These are phyloP conservation scores for Nakazawaea siamensis DNA, from an alignment of 805 yeast genomes.

Conservation along the genomic window DNA sequence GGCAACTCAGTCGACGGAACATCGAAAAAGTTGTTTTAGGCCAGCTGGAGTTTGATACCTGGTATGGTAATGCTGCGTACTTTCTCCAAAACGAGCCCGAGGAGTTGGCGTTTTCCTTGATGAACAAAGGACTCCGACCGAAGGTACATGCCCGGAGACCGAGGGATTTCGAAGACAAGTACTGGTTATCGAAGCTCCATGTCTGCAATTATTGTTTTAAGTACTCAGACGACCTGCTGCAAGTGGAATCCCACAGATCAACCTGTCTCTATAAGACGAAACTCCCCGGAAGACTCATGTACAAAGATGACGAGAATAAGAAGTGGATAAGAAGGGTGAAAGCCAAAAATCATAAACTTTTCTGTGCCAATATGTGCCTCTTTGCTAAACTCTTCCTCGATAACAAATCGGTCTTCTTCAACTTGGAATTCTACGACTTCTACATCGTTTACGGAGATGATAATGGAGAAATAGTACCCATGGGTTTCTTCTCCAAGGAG, in stretches of 20 bases:
- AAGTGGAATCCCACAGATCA: slow-evolving; percentile 41
- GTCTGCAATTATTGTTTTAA: slow-evolving; percentile 84
- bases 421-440: slow-evolving; percentile 72
- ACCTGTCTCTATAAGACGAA: slow-evolving; percentile 33
- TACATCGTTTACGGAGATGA: slow-evolving; percentile 58
- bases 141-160: slow-evolving; percentile 11
- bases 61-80: slow-evolving; percentile 86
- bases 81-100: slow-evolving; percentile 39
- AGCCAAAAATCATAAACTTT: slow-evolving; percentile 56
- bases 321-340: slow-evolving; percentile 56
- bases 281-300: slow-evolving; percentile 64
- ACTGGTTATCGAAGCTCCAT: slow-evolving; percentile 54
- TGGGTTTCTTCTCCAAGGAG: slow-evolving; percentile 94
- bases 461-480: slow-evolving; percentile 36
- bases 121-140: slow-evolving; percentile 15
- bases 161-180: slow-evolving; percentile 12
- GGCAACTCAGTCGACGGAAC: slow-evolving; percentile 54
- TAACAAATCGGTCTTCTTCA: slow-evolving; percentile 80
- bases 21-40: slow-evolving; percentile 64
- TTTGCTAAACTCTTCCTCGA: slow-evolving; percentile 86
- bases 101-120: slow-evolving; percentile 34
- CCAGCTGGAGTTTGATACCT: slow-evolving; percentile 57
- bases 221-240: slow-evolving; percentile 44
- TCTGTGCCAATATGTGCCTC: slow-evolving; percentile 75
- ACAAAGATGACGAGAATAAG: slow-evolving; percentile 41